Conservation (phyloP, 106 monocot species). For the Dendrobium chrysotoxum region DNA sequence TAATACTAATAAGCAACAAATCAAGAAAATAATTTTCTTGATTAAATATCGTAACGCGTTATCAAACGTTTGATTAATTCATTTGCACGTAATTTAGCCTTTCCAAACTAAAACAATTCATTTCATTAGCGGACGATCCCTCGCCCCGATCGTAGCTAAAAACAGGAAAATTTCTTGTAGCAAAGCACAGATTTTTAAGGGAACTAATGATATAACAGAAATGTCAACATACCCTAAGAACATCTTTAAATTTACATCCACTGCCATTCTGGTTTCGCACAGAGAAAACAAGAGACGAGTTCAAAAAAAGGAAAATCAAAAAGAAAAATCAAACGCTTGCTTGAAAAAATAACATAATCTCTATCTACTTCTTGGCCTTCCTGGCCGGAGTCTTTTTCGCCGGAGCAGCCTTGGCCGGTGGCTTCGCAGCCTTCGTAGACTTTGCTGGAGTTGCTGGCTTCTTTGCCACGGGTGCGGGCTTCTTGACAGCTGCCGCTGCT, state of each 20-base stretch:
- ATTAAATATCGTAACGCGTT: no score
- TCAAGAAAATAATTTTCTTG: no score
- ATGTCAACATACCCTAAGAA: not conserved
- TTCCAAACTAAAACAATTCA: no score
- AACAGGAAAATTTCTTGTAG: no score
- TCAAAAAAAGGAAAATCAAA: not conserved
- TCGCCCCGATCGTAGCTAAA: no score
- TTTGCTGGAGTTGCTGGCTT: slow-evolving; percentile 5
- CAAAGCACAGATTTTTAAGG: no score
- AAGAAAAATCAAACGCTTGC: not conserved
- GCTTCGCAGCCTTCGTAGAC: slow-evolving; percentile 30
- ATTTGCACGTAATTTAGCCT: no score
- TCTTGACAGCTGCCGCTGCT: not conserved
- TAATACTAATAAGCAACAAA: no score
- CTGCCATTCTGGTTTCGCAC: not conserved
- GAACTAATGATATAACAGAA: not conserved
- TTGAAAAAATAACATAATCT: not conserved
- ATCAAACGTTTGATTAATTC: no score
- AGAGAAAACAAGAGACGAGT: not conserved
- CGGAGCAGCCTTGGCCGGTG: not conserved
- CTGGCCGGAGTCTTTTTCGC: slow-evolving; percentile 3
- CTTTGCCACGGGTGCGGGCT: not conserved
- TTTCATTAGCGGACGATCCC: no score
- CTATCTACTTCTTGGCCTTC: slow-evolving; percentile 9
- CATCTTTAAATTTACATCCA: not conserved